Evolutionary conservation across 2,329 filamentous ascomycete species (phyloP), one percentile per base, ranked within the genome.

Genomic region (Neonectria sp.): DNA sequence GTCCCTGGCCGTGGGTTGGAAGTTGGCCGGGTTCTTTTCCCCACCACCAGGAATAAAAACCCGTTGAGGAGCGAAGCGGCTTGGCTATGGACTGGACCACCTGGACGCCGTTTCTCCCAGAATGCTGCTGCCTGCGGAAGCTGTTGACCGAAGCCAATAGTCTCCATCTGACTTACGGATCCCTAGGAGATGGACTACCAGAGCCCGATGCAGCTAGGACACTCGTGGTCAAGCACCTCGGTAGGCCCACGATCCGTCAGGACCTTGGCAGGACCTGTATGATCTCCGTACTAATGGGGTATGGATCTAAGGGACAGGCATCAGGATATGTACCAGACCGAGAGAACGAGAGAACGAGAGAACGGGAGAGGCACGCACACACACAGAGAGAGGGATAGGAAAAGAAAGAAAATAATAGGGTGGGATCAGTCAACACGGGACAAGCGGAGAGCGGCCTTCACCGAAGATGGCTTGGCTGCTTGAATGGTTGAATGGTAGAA

Each of bases 91-190:
- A 53, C 51, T 21, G 40, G 52, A 51, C 40, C 40, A 58, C 29
- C n/a, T 45, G 37, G 53, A 53, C 58, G 40, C 64, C 55, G 49
- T 51, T 60, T 62, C 46, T 48, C 46, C 33, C 49, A 35, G 55
- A 73, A 74, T 68, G 46, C 63, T 75, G 73, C 69, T 75, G 73
- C 73, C 73, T 75, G 40, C 40, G 52, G 63, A 63, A 53, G 48
- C 40, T 55, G 35, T 27, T 55, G 46, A 35, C 25, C 37, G 60
- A 51, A 43, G 62, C 43, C 53, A 61, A 73, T 53, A 12, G 51
- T 35, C 25, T 53, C 57, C 63, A 56, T 65, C 53, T 27, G 56
- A 57, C 45, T 35, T 43, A 55, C 27, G 51, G 46, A 58, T 15
- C 27, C 15, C 25, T 33, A 37, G 49, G 8, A 52, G 11, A 25